Evolutionary conservation across 2,329 filamentous ascomycete genomes (phyloP).

Genomic region (Dactylonectria estremocensis): DNA sequence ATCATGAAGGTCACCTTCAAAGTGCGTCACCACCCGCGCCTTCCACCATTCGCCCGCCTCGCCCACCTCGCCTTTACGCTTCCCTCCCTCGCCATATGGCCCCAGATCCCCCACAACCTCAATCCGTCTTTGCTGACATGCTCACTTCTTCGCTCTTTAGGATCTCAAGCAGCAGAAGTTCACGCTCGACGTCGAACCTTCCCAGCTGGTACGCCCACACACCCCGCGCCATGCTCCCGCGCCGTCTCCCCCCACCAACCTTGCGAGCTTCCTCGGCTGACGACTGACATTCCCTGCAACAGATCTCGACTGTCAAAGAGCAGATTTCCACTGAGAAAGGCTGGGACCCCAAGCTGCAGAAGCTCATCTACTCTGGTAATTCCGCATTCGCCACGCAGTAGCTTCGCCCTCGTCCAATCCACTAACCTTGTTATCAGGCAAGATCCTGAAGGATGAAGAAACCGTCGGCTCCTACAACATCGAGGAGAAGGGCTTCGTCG

Average conservation of each 20-base stretch:
- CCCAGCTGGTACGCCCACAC: slow-evolving; percentile 82
- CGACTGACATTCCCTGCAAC: slow-evolving; percentile 30
- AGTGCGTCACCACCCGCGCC: slow-evolving; percentile 58
- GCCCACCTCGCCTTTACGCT: background rate
- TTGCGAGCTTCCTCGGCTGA: slow-evolving; percentile 35
- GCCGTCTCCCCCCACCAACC: slow-evolving; percentile 38
- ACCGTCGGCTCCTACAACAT: slow-evolving; percentile 98
- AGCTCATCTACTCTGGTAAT: slow-evolving; percentile 97
- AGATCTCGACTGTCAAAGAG: slow-evolving; percentile 93
- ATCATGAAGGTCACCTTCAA: slow-evolving; percentile 80
- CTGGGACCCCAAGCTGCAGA: slow-evolving; percentile 91
- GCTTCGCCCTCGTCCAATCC: slow-evolving; percentile 29
- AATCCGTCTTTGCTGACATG: background rate
- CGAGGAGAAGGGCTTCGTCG: slow-evolving; percentile 99
- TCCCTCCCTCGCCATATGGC: slow-evolving; percentile 11
- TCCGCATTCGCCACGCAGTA: slow-evolving; percentile 14
- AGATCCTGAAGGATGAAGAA: slow-evolving; percentile 98
- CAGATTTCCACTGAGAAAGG: slow-evolving; percentile 94
- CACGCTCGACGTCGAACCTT: slow-evolving; percentile 92
- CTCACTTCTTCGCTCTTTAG: slow-evolving; percentile 60
- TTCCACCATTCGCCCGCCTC: slow-evolving; percentile 5
- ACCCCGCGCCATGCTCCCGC: slow-evolving; percentile 38
- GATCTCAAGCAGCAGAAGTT: slow-evolving; percentile 99
- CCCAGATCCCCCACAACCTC: background rate
- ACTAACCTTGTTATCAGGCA: slow-evolving; percentile 72